These are phyloP conservation scores for Cladophialophora chaetospira DNA, from an alignment of 2,329 filamentous ascomycete genomes.

Conservation along the genomic window DNA sequence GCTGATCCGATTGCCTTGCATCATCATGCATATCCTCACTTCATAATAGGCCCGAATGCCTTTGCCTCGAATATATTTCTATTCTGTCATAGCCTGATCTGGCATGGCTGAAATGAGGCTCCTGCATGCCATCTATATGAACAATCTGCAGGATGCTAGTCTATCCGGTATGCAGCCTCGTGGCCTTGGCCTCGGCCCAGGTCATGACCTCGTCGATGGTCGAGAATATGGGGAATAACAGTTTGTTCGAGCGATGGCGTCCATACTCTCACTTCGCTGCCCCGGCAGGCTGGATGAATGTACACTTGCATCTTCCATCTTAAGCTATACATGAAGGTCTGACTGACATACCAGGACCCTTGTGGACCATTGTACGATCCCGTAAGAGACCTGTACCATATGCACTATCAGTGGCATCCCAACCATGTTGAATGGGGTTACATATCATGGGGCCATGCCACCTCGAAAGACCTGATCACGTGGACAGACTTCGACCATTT, in stretches of 20 bases:
- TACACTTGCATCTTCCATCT: too few relatives aligned
- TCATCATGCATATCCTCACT: too few relatives aligned
- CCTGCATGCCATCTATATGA: not conserved
- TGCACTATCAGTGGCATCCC: conserved; percentile 48
- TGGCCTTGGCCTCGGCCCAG: conserved; percentile 26
- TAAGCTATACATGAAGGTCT: not conserved
- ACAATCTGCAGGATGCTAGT: not conserved
- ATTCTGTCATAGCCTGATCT: too few relatives aligned
- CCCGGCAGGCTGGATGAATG: conserved; percentile 46
- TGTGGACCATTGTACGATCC: conserved; percentile 46
- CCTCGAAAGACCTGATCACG: conserved; percentile 41
- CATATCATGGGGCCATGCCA: conserved; percentile 46
- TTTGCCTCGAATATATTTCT: too few relatives aligned
- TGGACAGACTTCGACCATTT: conserved; percentile 37
- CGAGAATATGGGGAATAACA: conserved; percentile 12
- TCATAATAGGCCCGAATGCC: too few relatives aligned
- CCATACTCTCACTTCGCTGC: conserved; percentile 43
- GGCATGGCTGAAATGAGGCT: not conserved
- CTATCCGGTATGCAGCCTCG: not conserved
- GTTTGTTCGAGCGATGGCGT: conserved; percentile 28
- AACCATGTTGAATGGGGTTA: conserved; percentile 47
- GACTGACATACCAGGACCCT: conserved; percentile 33
- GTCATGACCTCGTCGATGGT: not conserved
- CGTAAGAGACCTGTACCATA: conserved; percentile 42
- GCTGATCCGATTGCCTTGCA: too few relatives aligned